Evolutionary conservation across 2,329 filamentous ascomycete genomes (phyloP).

Genomic region (Teratosphaeria nubilosa): DNA sequence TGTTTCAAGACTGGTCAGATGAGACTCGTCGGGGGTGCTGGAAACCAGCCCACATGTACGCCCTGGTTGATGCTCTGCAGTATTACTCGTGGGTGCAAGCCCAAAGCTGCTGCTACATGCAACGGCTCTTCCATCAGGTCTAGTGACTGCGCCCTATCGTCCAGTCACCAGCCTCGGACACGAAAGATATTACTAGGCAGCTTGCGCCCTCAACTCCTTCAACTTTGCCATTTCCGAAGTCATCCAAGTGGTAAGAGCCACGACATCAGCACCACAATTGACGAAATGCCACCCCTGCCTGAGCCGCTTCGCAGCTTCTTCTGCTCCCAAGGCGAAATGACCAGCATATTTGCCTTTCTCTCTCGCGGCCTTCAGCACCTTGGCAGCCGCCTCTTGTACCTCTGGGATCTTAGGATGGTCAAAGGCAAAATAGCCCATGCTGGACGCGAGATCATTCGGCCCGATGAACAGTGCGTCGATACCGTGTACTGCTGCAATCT

Average conservation of each 20-base stretch:
- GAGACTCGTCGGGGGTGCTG: too few species aligned
- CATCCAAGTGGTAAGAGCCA: slow-evolving; percentile 7
- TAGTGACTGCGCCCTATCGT: too few species aligned
- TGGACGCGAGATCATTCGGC: slow-evolving; percentile 41
- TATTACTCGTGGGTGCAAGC: too few species aligned
- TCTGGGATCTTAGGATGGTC: slow-evolving; percentile 8
- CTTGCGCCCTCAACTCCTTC: background rate
- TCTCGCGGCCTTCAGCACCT: slow-evolving; percentile 6
- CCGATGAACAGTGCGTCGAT: slow-evolving; percentile 40
- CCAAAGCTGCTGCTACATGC: too few species aligned
- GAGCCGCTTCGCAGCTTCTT: slow-evolving; percentile 5
- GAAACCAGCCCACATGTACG: too few species aligned
- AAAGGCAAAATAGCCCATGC: slow-evolving; percentile 8
- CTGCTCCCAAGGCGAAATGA: slow-evolving; percentile 6
- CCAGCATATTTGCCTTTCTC: slow-evolving; percentile 7
- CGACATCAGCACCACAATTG: slow-evolving; percentile 10
- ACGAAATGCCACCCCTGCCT: slow-evolving; percentile 8
- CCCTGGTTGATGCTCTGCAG: too few species aligned
- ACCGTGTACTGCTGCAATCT: slow-evolving; percentile 40
- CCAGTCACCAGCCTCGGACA: too few species aligned
- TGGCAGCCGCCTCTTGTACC: slow-evolving; percentile 6
- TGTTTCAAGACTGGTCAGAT: too few species aligned
- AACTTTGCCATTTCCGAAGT: slow-evolving; percentile 5
- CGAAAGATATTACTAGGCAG: background rate
- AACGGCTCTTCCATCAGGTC: too few species aligned